Base-by-base conservation (phyloP, 2,329 filamentous ascomycete species). In the Chrysoporthe deuterocubensis region DNA sequence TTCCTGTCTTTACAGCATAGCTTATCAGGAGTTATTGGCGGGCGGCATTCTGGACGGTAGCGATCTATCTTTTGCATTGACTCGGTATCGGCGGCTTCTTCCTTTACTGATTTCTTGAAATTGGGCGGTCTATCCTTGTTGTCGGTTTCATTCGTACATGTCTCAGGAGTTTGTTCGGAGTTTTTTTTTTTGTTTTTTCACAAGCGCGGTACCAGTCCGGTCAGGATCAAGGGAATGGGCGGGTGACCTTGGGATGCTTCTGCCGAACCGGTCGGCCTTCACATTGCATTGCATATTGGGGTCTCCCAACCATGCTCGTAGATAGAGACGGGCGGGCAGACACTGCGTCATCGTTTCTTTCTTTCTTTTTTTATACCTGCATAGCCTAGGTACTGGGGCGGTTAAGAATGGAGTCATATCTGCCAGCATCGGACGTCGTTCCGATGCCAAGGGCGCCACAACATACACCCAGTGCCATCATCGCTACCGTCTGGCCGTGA, bases 1-100 rank as follows among this genome's bases (percentile, higher is more conserved):
- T 37, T 57, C 43, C 43, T 48, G 59, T 62, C 59, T 54, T 63
- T 62, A 42, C 34, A 13, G n/a, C 50, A 63, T 43, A 63, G 37
- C 48, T 50, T 37, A 32, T 54, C 40, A 40, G 34, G 34, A 57
- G 54, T 37, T n/a, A 40, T 16, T 57, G 54, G 54, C 32, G 16
- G 32, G 32, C 37, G 59, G 48, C 43, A 46, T 37, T 61, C 16
- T 7, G 46, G 46, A 18, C 13, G 48, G 13, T 13, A 44, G n/a
- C 40, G 57, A 59, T 58, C 18, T 3, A 32, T 26, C 48, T 32
- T 34, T n/a, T 52, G 61, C 61, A 63, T 62, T 43, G 52, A 42
- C 13, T 37, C 44, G 21, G 61, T 18, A 63, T 54, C 37, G 11
- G 42, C 37, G 32, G 61, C 46, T 34, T 52, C 18, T 16, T 16